Conservation (phyloP, 208 protist genomes). For the Porcisia hertigi region DNA sequence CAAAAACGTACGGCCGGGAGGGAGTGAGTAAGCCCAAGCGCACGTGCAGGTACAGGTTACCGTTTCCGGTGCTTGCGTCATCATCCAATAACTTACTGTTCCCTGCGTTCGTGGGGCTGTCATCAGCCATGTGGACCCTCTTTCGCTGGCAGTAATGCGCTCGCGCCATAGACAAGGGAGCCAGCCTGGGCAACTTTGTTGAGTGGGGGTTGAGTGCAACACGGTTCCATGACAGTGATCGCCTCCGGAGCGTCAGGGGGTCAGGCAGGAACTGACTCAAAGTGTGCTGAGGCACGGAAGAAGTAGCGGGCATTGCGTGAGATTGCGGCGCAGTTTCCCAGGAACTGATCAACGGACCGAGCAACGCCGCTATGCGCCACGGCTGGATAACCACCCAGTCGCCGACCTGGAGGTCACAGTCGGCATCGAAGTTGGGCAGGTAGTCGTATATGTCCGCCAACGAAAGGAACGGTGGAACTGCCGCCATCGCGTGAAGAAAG, state of each 20-base stretch:
- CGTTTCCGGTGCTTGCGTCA: constrained; percentile 16
- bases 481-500: background rate
- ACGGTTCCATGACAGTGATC: constrained; percentile 18
- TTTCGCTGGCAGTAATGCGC: constrained; percentile 28
- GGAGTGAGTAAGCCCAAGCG: constrained; percentile 76
- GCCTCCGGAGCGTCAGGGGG: constrained; percentile 23
- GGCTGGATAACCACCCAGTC: constrained; percentile 84
- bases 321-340: constrained; percentile 26
- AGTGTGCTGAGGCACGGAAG: constrained; percentile 19
- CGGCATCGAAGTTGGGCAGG: constrained; percentile 71
- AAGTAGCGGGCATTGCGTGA: background rate
- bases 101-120: background rate
- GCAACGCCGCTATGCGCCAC: constrained; percentile 38
- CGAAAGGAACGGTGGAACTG: constrained; percentile 32
- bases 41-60: constrained; percentile 65
- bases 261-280: constrained; percentile 28
- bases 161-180: constrained; percentile 26
- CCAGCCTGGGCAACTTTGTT: constrained; percentile 5
- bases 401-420: constrained; percentile 65
- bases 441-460: constrained; percentile 51
- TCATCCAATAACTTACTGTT: constrained; percentile 1
- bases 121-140: constrained; percentile 19
- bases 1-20: constrained; percentile 67
- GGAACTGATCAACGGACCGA: constrained; percentile 56
- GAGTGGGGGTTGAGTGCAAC: background rate